phyloP scores from a whole-genome alignment of 1,284 basidiomycete species.

The Trametes hirsuta region DNA sequence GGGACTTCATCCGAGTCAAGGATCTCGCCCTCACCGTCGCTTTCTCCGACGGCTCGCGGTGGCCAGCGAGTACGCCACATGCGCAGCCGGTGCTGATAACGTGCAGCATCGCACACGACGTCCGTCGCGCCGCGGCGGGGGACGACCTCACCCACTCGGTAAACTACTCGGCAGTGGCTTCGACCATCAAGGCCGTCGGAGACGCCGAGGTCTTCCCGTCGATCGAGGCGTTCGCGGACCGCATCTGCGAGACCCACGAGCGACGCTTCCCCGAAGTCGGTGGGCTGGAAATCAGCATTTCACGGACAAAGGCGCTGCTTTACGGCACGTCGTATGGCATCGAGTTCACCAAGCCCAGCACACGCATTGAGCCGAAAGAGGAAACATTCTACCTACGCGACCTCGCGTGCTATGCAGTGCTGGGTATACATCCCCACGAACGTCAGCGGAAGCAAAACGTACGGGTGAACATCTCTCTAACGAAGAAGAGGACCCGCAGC shows the following conservation, averaged over 20 bases:
- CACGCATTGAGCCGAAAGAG: constrained; percentile 2
- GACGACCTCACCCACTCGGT: constrained; percentile 66
- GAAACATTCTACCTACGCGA: constrained; percentile 49
- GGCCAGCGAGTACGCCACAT: constrained; percentile 41
- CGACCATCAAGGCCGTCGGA: constrained; percentile 35
- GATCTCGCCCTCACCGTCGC: constrained; percentile 47
- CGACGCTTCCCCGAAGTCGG: constrained; percentile 41
- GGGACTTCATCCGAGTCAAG: constrained; percentile 51
- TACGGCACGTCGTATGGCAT: constrained; percentile 54
- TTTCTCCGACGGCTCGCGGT: constrained; percentile 47
- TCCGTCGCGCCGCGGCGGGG: constrained; percentile 51
- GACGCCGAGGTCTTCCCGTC: constrained; percentile 39
- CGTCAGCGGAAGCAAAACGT: constrained; percentile 71
- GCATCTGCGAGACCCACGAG: constrained; percentile 48
- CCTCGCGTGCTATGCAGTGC: constrained; percentile 60
- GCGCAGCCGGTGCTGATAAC: constrained; percentile 64
- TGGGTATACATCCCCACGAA: constrained; percentile 80
- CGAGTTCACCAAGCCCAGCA: constrained; percentile 38
- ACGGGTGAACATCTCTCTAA: constrained; percentile 55
- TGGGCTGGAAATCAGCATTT: constrained; percentile 44
- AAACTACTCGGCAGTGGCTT: constrained; percentile 57
- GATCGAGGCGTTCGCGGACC: constrained; percentile 46
- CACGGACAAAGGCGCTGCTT: constrained; percentile 56
- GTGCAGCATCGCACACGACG: constrained; percentile 57
- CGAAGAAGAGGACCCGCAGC: constrained; percentile 21